These are phyloP conservation scores for Dipteronia sinensis DNA, from an alignment of 345 rosid species.

Conservation along the genomic window DNA sequence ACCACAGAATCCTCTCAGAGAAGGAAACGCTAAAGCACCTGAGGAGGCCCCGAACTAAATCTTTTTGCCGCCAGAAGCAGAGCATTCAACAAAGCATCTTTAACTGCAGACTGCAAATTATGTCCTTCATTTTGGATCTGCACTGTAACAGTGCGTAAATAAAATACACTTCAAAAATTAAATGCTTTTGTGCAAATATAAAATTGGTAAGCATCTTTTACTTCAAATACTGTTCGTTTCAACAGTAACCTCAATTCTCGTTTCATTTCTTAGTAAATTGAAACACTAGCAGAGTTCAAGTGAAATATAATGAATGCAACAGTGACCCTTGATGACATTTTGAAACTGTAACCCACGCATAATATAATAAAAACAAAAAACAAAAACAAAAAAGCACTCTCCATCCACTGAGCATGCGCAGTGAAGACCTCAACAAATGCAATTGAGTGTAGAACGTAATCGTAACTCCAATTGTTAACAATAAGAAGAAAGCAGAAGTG, in stretches of 20 bases:
- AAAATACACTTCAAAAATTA: constrained; percentile 8
- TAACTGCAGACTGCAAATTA: constrained; percentile 63
- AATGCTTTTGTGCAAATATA: no score
- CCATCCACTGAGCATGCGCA: background rate
- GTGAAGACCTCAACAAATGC: no score
- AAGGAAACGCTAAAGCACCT: constrained; percentile 49
- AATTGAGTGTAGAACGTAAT: background rate
- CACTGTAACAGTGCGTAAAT: constrained; percentile 19
- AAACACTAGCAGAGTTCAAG: background rate
- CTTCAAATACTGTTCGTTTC: no score
- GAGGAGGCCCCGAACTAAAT: constrained; percentile 88
- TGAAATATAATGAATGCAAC: constrained; percentile 9
- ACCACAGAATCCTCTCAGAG: background rate
- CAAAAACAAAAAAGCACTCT: background rate
- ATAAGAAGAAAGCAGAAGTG: background rate
- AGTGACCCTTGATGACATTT: background rate
- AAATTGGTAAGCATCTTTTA: no score
- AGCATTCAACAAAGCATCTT: constrained; percentile 81
- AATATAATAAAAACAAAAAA: background rate
- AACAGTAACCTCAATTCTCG: background rate
- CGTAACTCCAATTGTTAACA: background rate
- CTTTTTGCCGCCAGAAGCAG: constrained; percentile 82
- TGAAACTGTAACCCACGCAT: background rate
- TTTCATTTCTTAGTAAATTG: background rate
- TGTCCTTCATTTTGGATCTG: constrained; percentile 91